A percentile compares a stretch with the other conserved stretches of the same genome.
Conservation (phyloP, 1,284 basidiomycete species). For the Apiotrichum mycotoxinovorans region DNA sequence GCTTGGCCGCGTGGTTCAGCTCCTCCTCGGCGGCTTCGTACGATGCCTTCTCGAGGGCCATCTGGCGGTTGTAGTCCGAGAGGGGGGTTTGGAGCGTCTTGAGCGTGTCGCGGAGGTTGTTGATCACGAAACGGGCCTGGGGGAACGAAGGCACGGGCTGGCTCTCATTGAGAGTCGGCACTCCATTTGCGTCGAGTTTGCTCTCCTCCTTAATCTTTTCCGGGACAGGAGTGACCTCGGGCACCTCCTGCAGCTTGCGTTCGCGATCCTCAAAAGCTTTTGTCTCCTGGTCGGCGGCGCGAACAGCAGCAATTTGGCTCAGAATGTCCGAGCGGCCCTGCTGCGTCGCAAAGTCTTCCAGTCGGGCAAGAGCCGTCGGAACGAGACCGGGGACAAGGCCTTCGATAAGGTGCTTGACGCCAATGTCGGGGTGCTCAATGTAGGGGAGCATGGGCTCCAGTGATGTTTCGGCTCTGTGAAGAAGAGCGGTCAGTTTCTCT, state of each 20-base stretch:
- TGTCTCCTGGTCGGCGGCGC: slow-evolving; percentile 22
- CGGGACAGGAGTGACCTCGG: slow-evolving; percentile 38
- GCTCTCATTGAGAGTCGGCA: background rate
- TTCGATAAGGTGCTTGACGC: slow-evolving; percentile 20
- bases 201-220: slow-evolving; percentile 15
- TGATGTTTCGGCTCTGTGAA: slow-evolving; percentile 27
- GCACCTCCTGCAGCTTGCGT: slow-evolving; percentile 22
- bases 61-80: slow-evolving; percentile 65
- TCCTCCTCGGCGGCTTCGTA: slow-evolving; percentile 76
- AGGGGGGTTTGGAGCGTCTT: slow-evolving; percentile 61
- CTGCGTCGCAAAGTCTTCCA: slow-evolving; percentile 24
- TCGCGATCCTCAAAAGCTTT: slow-evolving; percentile 2
- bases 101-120: slow-evolving; percentile 62
- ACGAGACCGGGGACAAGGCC: slow-evolving; percentile 29
- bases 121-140: slow-evolving; percentile 56
- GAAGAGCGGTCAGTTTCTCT: too few species aligned
- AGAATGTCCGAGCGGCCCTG: slow-evolving; percentile 19
- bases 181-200: background rate
- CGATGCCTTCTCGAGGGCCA: slow-evolving; percentile 75
- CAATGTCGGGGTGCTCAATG: slow-evolving; percentile 19
- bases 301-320: slow-evolving; percentile 24
- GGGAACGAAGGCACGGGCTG: background rate
- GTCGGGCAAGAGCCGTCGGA: slow-evolving; percentile 28
- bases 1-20: slow-evolving; percentile 62
- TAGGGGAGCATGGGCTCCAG: slow-evolving; percentile 36